Evolutionary conservation across 441 rosid genomes (phyloP).

Genomic region (Corymbia calophylla): DNA sequence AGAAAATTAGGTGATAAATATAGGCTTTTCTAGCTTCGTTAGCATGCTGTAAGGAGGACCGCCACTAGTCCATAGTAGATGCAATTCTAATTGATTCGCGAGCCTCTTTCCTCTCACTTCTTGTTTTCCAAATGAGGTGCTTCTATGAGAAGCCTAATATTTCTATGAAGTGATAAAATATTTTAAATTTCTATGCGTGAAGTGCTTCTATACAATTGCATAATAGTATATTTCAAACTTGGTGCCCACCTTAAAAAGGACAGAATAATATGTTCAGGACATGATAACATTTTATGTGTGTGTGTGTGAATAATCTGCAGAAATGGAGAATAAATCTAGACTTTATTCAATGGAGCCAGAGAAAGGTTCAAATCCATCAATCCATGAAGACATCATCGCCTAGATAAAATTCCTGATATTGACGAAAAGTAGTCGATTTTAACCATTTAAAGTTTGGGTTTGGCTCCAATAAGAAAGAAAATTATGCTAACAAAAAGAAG

Average conservation of each 20-base stretch:
- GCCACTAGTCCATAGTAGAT: neutral
- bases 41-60: neutral
- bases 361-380: neutral
- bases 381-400: neutral
- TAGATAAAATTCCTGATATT: neutral
- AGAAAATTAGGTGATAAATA: neutral
- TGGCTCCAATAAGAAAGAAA: too few species aligned
- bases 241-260: neutral
- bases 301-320: too few species aligned
- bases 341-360: neutral
- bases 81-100: too few species aligned
- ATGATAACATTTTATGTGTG: too few species aligned
- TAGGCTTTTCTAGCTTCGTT: neutral
- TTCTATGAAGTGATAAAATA: too few species aligned
- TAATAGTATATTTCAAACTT: neutral
- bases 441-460: neutral
- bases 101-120: too few species aligned
- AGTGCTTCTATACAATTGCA: too few species aligned
- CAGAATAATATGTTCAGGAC: neutral
- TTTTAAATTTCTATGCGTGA: too few species aligned
- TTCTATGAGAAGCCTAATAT: too few species aligned
- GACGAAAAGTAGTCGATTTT: neutral
- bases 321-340: too few species aligned
- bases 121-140: too few species aligned
- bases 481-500: too few species aligned